Evolutionary conservation across 495 filamentous ascomycete species (phyloP).

Genomic region (Penicillium nucicola): DNA sequence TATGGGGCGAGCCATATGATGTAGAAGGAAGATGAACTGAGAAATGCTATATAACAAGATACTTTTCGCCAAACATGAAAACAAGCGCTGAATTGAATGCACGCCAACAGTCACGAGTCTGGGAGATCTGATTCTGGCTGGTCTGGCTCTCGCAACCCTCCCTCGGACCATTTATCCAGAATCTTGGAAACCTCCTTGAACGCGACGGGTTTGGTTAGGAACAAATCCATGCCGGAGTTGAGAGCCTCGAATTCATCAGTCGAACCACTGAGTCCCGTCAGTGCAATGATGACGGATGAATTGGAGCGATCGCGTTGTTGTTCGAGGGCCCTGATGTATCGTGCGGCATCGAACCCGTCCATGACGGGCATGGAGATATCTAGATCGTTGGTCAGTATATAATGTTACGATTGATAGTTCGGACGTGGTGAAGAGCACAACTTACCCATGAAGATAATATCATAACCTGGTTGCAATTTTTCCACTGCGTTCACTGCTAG

Average conservation of each 20-base stretch:
- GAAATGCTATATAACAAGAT: neutral
- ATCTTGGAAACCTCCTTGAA: constrained; percentile 45
- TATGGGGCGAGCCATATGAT: neutral
- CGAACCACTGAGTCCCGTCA: constrained; percentile 62
- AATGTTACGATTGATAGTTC: no score
- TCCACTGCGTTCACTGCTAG: constrained; percentile 47
- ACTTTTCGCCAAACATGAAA: no score
- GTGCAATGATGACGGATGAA: constrained; percentile 57
- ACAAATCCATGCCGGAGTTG: constrained; percentile 63
- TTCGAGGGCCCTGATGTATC: constrained; percentile 60
- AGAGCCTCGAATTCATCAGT: constrained; percentile 63
- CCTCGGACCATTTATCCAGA: constrained; percentile 40
- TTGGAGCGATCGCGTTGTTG: constrained; percentile 21
- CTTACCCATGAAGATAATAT: constrained; percentile 52
- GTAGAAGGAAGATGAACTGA: neutral
- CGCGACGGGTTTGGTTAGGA: constrained; percentile 66
- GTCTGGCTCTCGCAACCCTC: neutral
- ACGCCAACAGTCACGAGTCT: neutral
- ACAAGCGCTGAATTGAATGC: no score
- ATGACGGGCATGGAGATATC: constrained; percentile 75
- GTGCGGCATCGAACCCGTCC: constrained; percentile 67
- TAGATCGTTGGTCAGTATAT: neutral
- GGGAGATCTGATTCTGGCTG: no score
- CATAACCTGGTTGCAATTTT: constrained; percentile 32
- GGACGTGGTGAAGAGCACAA: no score